Base-by-base conservation (phyloP, 768 basidiomycete genomes). In the Glaciozyma antarctica region DNA sequence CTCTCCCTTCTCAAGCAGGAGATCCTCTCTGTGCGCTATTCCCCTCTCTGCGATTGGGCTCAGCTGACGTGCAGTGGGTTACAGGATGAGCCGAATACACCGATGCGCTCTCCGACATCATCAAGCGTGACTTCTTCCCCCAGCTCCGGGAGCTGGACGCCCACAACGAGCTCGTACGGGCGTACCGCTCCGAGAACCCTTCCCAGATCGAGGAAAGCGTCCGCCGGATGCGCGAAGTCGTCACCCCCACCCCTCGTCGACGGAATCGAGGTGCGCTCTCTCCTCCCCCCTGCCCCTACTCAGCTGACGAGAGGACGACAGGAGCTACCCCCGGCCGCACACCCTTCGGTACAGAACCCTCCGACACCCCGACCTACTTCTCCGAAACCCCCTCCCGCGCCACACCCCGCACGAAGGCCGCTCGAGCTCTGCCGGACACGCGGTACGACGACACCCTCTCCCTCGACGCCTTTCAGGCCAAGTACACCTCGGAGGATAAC, bases 91-190 rank as follows among this genome's bases (percentile, higher is more conserved):
- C n/a, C n/a, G 90, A 92, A 75, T 98, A 98, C 76, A 92, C 90
- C 2, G 85, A 83, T 54, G 88, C 88, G 2, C 81, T 99, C 26
- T 90, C 89, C 16, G 82, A 85, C 55, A 97, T 98, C 73, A 98
- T 98, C 73, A 88, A 89, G 47, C 86, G 95, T 57, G 94, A 98
- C 78, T 99, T 99, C 82, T 99, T 98, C 74, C 95, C 95, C 0
- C 90, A 90, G 17, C 83, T 98, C 15, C 84, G 86, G 22, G 88
- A 90, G 71, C 82, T 94, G 32, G 88, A 93, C 71, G 88, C 90
- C 24, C 88, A 89, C 41, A 90, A 93, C 75, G 82, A 81, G 63
- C 91, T 92, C 77, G 83, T 94, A 28, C 85, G 87, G 66, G 90
- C 90, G 5, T 78, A 90, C 48, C 81, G 82, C 52, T 80, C 84